These are phyloP conservation scores for Candida yuanshanica DNA, from an alignment of 805 yeast species.

Conservation along the genomic window DNA sequence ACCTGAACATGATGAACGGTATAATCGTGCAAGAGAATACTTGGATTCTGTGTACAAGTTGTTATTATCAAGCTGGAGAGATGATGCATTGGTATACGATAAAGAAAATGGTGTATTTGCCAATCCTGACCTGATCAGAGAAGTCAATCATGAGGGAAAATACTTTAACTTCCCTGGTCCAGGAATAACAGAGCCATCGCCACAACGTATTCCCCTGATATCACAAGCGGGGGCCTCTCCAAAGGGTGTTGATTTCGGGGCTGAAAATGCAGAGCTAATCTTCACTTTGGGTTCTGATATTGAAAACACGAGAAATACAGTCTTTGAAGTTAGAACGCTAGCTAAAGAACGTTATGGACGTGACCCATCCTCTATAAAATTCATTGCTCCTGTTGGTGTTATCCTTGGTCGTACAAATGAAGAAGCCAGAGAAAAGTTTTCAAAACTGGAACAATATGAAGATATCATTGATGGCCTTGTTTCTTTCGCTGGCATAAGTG, in stretches of 20 bases:
- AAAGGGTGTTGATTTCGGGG: conserved; percentile 35
- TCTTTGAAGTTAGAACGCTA: conserved; percentile 26
- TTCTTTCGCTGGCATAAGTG: conserved; percentile 43
- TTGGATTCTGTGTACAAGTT: conserved; percentile 30
- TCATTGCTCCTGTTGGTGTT: conserved; percentile 30
- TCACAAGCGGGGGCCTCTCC: conserved; percentile 40
- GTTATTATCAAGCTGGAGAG: conserved; percentile 32
- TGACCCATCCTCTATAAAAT: conserved; percentile 32
- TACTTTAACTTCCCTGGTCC: conserved; percentile 38
- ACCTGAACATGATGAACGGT: conserved; percentile 34
- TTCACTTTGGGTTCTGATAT: conserved; percentile 33
- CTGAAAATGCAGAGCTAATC: conserved; percentile 37
- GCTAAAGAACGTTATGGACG: conserved; percentile 32
- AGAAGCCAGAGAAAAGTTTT: conserved; percentile 33
- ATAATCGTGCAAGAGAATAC: conserved; percentile 32
- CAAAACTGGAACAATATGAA: too few relatives aligned
- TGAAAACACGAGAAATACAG: conserved; percentile 23
- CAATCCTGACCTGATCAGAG: conserved; percentile 30
- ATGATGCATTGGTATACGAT: conserved; percentile 23
- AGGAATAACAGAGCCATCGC: conserved; percentile 34
- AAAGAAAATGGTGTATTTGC: conserved; percentile 21
- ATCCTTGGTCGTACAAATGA: conserved; percentile 35
- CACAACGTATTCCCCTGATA: conserved; percentile 37
- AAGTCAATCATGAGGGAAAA: conserved; percentile 34
- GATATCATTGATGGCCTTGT: conserved; percentile 30